Evolutionary conservation across 2,329 filamentous ascomycete species (phyloP).

Genomic region (Clonostachys chloroleuca): DNA sequence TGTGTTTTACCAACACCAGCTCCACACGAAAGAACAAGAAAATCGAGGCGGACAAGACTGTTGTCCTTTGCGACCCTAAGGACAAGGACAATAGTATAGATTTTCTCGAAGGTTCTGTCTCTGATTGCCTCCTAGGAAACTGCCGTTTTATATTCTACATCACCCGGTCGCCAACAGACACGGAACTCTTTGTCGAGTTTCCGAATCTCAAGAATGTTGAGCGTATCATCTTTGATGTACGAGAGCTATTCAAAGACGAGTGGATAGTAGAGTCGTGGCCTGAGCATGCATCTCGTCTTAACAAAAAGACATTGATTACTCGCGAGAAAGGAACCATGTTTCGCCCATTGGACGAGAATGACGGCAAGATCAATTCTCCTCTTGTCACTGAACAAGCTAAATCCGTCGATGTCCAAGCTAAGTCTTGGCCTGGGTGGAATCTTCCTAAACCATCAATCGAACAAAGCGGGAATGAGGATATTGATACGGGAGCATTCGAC

Average conservation of each 20-base stretch:
- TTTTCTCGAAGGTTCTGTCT: neutral
- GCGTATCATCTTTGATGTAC: neutral
- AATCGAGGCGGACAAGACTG: constrained; percentile 1
- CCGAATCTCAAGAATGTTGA: constrained; percentile 4
- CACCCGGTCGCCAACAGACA: neutral
- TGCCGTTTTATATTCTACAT: constrained; percentile 5
- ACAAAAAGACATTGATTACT: neutral
- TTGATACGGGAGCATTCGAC: neutral
- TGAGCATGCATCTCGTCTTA: constrained; percentile 1
- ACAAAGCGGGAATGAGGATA: neutral
- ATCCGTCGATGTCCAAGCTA: too few relatives aligned
- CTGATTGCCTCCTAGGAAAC: neutral
- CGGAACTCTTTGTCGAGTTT: constrained; percentile 7
- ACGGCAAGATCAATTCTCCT: too few relatives aligned
- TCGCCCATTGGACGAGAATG: too few relatives aligned
- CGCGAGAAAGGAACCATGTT: constrained; percentile 4
- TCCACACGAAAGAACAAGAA: constrained; percentile 3
- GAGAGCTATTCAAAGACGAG: constrained; percentile 1
- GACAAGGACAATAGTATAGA: neutral
- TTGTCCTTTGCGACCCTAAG: constrained; percentile 1
- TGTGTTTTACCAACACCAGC: constrained; percentile 5
- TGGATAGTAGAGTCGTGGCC: constrained; percentile 4
- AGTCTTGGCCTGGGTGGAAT: too few relatives aligned
- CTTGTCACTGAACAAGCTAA: too few relatives aligned
- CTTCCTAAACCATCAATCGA: neutral